Base-by-base conservation (phyloP, 805 yeast genomes). In the Sungouiozyma intestinalis region DNA sequence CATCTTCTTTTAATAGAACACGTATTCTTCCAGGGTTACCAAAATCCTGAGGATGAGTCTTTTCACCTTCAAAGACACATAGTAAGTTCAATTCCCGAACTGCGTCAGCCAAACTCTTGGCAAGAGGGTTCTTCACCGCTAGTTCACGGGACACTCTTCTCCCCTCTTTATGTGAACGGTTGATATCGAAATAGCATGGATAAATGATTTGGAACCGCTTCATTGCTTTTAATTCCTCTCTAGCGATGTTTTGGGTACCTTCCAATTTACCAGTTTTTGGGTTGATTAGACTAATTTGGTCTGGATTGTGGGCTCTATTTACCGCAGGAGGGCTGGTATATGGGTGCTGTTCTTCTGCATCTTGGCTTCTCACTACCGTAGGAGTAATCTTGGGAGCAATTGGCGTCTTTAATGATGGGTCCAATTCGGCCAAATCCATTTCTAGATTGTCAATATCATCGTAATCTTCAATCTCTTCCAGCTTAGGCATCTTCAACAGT, bases 1-100 rank as follows among this genome's bases (percentile, higher is more conserved):
- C 78, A 9, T 71, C 63, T 38, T 73, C 72, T 53, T 77, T 81
- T 34, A 85, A 50, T 36, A 77, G 67, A 17, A 87, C 81, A 50
- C 95, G 76, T 31, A 92, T 88, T 54, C 97, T 73, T n/a, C 98
- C 98, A 3, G 97, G 94, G 57, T 90, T 90, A 50, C 97, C 94
- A 73, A 81, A 92, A 64, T 90, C 97, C 62, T 88, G 95, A 11
- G 97, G 97, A 64, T 90, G 98, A 1, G 82, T 63, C 65, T 87
- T 92, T 45, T 82, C 85, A 46, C 90, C 78, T 63, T 85, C 92
- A 44, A 79, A 69, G 35, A 81, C 67, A 33, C 64, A 62, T 3
- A 54, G 48, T 21, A 66, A 45, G 13, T 62, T 60, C 16, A 69
- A 40, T 3, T 49, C 36, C 19, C 63, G 56, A 39, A 74, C 71